phyloP scores from a whole-genome alignment of 2,329 filamentous ascomycete genomes.

The Chaetomiaceae sp. region DNA sequence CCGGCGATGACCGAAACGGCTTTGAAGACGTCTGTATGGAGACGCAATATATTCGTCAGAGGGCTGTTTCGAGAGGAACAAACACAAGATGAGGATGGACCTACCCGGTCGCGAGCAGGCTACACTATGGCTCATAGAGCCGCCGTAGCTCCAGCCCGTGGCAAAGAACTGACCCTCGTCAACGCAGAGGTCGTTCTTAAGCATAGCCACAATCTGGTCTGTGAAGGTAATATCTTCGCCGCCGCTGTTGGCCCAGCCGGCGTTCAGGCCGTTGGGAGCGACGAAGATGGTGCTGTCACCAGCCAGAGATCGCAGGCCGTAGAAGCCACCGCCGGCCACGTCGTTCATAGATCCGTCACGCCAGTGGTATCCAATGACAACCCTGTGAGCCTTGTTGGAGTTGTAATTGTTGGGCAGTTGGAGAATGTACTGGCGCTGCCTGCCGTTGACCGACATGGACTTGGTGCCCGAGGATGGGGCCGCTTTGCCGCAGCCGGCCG shows the following conservation, averaged over 20 bases:
- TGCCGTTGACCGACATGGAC: conserved; percentile 36
- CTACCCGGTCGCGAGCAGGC: conserved; percentile 37
- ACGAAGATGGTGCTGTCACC: conserved; percentile 41
- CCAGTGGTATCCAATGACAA: conserved; percentile 41
- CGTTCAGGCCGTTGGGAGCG: conserved; percentile 41
- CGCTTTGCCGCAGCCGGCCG: conserved; percentile 35
- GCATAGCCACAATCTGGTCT: conserved; percentile 36
- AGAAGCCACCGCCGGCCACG: conserved; percentile 36
- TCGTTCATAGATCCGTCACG: conserved; percentile 37
- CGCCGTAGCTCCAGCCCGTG: conserved; percentile 43
- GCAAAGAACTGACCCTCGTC: conserved; percentile 40
- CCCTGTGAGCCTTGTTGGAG: conserved; percentile 34
- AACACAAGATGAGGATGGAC: not conserved
- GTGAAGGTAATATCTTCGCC: conserved; percentile 41
- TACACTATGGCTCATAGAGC: conserved; percentile 39
- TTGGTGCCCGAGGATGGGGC: conserved; percentile 29
- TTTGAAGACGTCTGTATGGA: conserved; percentile 31
- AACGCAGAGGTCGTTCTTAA: conserved; percentile 40
- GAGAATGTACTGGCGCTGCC: conserved; percentile 38
- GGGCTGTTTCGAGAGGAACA: too few species aligned
- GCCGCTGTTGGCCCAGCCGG: conserved; percentile 41
- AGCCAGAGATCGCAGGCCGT: conserved; percentile 35
- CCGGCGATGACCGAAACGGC: conserved; percentile 30
- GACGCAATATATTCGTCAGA: too few species aligned
- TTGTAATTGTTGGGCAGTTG: conserved; percentile 33